These are phyloP conservation scores for Triglochin maritima DNA, from an alignment of 106 monocot species.

Conservation along the genomic window DNA sequence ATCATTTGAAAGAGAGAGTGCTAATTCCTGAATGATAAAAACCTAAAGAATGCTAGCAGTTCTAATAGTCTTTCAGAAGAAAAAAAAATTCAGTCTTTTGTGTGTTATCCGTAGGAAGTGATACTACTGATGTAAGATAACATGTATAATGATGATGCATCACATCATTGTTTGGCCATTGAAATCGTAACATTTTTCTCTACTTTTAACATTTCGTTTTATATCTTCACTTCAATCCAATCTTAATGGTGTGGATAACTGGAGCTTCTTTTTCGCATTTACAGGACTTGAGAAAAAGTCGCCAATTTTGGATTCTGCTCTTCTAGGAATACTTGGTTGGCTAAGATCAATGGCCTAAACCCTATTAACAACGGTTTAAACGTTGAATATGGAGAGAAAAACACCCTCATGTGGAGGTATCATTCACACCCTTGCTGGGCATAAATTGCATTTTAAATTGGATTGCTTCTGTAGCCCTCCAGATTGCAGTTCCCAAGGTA, in stretches of 20 bases:
- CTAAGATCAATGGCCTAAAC: conserved; percentile 50
- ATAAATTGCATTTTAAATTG: no score
- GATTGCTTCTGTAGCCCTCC: no score
- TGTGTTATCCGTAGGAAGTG: neutral
- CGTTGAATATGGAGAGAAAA: no score
- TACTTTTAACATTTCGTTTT: neutral
- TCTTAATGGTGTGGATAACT: neutral
- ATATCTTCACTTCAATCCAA: neutral
- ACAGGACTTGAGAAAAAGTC: conserved; percentile 70
- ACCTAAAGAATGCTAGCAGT: no score
- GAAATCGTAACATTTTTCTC: neutral
- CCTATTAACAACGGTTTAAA: no score
- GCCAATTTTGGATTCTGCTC: conserved; percentile 59
- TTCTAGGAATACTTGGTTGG: conserved; percentile 68
- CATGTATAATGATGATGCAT: neutral
- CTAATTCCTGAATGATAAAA: no score
- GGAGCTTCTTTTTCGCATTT: neutral
- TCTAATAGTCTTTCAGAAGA: neutral
- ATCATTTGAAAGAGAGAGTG: no score
- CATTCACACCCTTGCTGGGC: no score
- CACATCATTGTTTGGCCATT: neutral
- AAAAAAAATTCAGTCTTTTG: neutral
- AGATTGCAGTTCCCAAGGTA: no score
- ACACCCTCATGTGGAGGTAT: no score
- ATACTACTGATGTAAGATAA: neutral